A percentile compares a stretch with the other conserved stretches of the same genome.
Conservation (phyloP, 2,329 filamentous ascomycete genomes). For the Hypoxylon rubiginosum region DNA sequence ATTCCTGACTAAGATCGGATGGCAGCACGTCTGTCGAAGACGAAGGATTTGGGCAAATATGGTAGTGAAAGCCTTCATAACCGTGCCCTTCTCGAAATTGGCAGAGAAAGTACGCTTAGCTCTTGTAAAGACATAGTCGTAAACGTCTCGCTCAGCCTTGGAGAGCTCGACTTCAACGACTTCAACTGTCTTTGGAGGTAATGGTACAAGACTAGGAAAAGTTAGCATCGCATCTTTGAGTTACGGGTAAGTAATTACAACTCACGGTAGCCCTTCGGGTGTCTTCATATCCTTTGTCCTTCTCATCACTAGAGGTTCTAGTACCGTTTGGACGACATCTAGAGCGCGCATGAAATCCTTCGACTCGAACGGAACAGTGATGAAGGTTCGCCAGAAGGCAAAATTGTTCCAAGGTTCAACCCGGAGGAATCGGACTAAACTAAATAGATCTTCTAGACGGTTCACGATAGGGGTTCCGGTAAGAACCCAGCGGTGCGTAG, state of each 20-base stretch:
- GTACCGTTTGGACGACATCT: constrained; percentile 95
- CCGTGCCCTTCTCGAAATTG: constrained; percentile 90
- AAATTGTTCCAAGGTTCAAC: constrained; percentile 99
- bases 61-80: constrained; percentile 95
- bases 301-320: constrained; percentile 94
- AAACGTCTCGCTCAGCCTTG: constrained; percentile 87
- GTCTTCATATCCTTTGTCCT: constrained; percentile 99
- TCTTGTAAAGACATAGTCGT: constrained; percentile 83
- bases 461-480: constrained; percentile 98
- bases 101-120: constrained; percentile 87
- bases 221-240: constrained; percentile 24
- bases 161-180: constrained; percentile 91
- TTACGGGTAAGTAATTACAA: constrained; percentile 9
- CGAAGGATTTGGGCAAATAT: constrained; percentile 97
- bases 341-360: constrained; percentile 93
- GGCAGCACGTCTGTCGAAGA: constrained; percentile 92
- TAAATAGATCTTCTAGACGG: constrained; percentile 93
- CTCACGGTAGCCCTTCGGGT: constrained; percentile 74
- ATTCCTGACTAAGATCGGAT: constrained; percentile 90
- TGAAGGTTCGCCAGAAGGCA: constrained; percentile 99
- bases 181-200: constrained; percentile 85
- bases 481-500: constrained; percentile 89
- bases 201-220: constrained; percentile 72
- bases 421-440: constrained; percentile 88
- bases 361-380: constrained; percentile 96